Evolutionary conservation across 192 early-diverging fungal genomes (phyloP), one percentile per base, ranked within the genome.

Genomic region (Linnemannia exigua): DNA sequence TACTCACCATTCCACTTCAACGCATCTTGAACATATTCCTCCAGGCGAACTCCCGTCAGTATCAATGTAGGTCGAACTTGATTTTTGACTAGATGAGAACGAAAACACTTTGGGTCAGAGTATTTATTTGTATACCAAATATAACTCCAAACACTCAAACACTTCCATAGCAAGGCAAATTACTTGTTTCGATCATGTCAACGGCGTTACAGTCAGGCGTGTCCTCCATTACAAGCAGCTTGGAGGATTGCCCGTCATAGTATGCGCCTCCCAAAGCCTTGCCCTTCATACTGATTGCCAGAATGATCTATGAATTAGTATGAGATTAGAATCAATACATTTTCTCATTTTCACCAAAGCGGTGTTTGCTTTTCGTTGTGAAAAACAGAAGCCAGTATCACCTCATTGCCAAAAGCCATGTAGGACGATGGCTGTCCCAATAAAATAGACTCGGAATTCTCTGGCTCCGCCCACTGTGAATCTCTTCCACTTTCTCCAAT

Each of bases 161-260:
- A n/a, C 11, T 19, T 9, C 12, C 8, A 33, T 11, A 3, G 28
- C 44, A 31, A 31, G 16, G 5, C 0, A 51, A 17, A 70, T 78
- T 84, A 89, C 87, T 51, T 17, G 72, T 76, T 28, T 84, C 70
- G 0, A 88, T 22, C 25, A 87, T 51, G 33, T 76, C 80, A 15
- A 79, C 44, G n/a, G 77, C 70, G 12, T 74, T 52, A 33, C 79
- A 75, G n/a, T 88, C 87, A 2, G 48, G 25, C 67, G 79, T 80
- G 71, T 90, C 89, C 20, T 90, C 76, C 89, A 90, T 90, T 17
- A 90, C 74, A 67, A 80, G 87, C n/a, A 90, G 74, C 58, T 81
- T 88, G 7, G 71, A 61, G 17, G 50, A 46, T 5, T 72, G 50
- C 1, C 52, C 74, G 66, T 87, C 85, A 36, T 83, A 90, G 52